These are phyloP conservation scores for Aspergillus steynii DNA, from an alignment of 495 filamentous ascomycete species.

Conservation along the genomic window DNA sequence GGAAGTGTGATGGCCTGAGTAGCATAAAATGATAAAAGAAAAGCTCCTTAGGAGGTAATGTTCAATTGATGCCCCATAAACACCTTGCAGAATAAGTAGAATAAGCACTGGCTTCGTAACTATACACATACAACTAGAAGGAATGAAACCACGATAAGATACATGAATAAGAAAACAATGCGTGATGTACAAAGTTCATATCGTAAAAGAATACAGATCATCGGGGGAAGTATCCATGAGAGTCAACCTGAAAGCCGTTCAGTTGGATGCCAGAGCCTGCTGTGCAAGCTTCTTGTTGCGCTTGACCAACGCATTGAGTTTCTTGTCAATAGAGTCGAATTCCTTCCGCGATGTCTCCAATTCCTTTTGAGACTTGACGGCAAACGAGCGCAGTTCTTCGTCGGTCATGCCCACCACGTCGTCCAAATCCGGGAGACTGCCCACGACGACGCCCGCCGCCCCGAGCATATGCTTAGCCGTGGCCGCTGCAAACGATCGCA, in stretches of 20 bases:
- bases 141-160: neutral
- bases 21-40: neutral
- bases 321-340: slow-evolving; percentile 45
- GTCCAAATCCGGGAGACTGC: slow-evolving; percentile 36
- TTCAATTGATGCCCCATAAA: neutral
- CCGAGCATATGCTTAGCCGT: slow-evolving; percentile 47
- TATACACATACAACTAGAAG: neutral
- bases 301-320: slow-evolving; percentile 47
- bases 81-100: neutral
- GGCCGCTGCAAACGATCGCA: slow-evolving; percentile 44
- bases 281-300: slow-evolving; percentile 51
- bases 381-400: slow-evolving; percentile 40
- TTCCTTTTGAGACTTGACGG: slow-evolving; percentile 42
- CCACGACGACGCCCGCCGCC: slow-evolving; percentile 32
- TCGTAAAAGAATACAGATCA: neutral
- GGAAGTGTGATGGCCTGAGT: neutral
- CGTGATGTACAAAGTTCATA: neutral
- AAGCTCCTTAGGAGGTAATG: neutral
- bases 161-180: slow-evolving; percentile 1
- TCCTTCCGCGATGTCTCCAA: slow-evolving; percentile 46
- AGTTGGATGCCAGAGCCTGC: slow-evolving; percentile 35
- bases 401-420: slow-evolving; percentile 45
- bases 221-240: neutral
- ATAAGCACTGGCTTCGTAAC: neutral
- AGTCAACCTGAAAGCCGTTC: slow-evolving; percentile 9